Percentiles rank a stretch among this genome's conserved stretches.
Evolutionary conservation across 2,329 filamentous ascomycete species (phyloP).

Genomic region (Pseudopithomyces maydicus): DNA sequence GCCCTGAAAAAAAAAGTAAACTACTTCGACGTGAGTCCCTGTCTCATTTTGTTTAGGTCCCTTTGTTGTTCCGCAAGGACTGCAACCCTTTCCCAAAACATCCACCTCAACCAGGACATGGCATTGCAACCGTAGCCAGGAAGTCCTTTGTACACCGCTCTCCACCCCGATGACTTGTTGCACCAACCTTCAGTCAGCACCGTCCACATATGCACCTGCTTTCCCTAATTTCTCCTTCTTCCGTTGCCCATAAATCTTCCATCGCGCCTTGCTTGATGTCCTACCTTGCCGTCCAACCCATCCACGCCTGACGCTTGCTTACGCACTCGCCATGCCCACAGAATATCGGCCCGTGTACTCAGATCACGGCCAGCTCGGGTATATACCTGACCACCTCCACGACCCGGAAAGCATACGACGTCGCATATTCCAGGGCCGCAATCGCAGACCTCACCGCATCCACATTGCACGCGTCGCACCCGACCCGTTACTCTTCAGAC

Average conservation of each 20-base stretch:
- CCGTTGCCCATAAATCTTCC: conserved; percentile 16
- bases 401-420: conserved; percentile 29
- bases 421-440: conserved; percentile 55
- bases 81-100: conserved; percentile 37
- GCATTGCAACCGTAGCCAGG: conserved; percentile 36
- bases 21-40: conserved; percentile 38
- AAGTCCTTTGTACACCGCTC: conserved; percentile 41
- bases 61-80: conserved; percentile 38
- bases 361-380: conserved; percentile 44
- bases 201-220: conserved; percentile 10
- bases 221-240: conserved; percentile 5
- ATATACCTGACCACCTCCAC: conserved; percentile 43
- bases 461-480: conserved; percentile 58
- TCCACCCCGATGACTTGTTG: conserved; percentile 33
- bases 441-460: conserved; percentile 61
- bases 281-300: conserved; percentile 8
- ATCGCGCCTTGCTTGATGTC: conserved; percentile 4
- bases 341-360: conserved; percentile 45
- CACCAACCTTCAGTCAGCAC: conserved; percentile 29
- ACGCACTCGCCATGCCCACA: conserved; percentile 43
- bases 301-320: conserved; percentile 32
- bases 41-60: conserved; percentile 38
- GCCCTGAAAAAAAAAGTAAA: conserved; percentile 26
- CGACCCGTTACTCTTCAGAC: conserved; percentile 43
- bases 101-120: conserved; percentile 30